These are phyloP conservation scores for Suhomyces kunorum DNA, from an alignment of 1,139 yeast genomes.

Conservation along the genomic window DNA sequence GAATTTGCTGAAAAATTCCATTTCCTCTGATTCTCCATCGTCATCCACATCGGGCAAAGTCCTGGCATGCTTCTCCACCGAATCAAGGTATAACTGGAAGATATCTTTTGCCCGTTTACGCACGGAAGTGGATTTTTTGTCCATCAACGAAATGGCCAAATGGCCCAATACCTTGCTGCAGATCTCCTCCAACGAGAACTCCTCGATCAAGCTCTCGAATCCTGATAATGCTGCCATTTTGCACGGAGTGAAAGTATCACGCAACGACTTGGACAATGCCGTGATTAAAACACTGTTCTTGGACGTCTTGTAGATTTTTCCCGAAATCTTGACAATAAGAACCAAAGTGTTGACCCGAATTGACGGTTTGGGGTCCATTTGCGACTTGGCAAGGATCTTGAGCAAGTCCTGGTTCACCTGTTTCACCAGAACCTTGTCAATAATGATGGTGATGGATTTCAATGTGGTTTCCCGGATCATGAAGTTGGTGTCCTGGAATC, in stretches of 20 bases:
- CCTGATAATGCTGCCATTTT: slow-evolving; percentile 80
- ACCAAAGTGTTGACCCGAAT: slow-evolving; percentile 85
- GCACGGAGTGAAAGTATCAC: slow-evolving; percentile 78
- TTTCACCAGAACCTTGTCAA: slow-evolving; percentile 70
- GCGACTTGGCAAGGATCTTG: slow-evolving; percentile 81
- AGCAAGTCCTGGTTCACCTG: slow-evolving; percentile 86
- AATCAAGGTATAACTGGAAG: slow-evolving; percentile 62
- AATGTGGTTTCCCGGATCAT: slow-evolving; percentile 80
- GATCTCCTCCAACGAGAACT: slow-evolving; percentile 72
- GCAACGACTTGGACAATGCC: slow-evolving; percentile 80
- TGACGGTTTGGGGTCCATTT: slow-evolving; percentile 79
- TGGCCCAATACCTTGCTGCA: slow-evolving; percentile 84
- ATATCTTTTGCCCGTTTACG: slow-evolving; percentile 70
- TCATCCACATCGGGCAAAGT: slow-evolving; percentile 52
- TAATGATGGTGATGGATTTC: slow-evolving; percentile 63
- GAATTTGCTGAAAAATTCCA: slow-evolving; percentile 34
- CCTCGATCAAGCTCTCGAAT: slow-evolving; percentile 61
- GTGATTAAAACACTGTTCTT: slow-evolving; percentile 77
- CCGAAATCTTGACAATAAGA: slow-evolving; percentile 70
- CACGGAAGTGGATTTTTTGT: slow-evolving; percentile 63
- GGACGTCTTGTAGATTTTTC: slow-evolving; percentile 57
- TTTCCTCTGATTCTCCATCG: slow-evolving; percentile 33
- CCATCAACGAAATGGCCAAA: slow-evolving; percentile 81
- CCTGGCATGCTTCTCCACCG: slow-evolving; percentile 64
- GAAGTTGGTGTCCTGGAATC: slow-evolving; percentile 83